Evolutionary conservation across 441 rosid genomes (phyloP), one percentile per base, ranked within the genome.

Genomic region (Raphanus hybrid): DNA sequence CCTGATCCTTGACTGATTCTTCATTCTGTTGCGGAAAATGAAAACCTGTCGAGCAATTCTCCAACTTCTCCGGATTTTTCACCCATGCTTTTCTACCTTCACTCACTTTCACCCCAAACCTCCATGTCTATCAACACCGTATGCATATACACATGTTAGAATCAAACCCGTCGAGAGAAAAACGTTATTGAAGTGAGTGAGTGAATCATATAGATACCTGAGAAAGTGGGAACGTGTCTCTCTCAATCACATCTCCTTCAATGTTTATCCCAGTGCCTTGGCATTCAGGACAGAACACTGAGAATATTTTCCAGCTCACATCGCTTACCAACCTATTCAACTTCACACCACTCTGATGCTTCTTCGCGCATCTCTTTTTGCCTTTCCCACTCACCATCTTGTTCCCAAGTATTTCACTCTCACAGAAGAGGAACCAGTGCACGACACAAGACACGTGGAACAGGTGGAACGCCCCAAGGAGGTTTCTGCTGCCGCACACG

Each of bases 51-150:
- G 98, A 92, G 83, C 99, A 89, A 69, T 93, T 95, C 80, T 86
- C 72, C 86, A 91, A 75, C 74, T 66, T 67, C 77, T 95, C 96
- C 8, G 99, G 98, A 73, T 80, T 82, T 82, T 87, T 90, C 89
- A 96, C 88, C 98, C 99, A 93, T 77, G 91, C 96, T 84, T 90
- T 88, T 68, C 84, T 85, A 18, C 90, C 97, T 79, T 88, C 94
- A 27, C 97, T 84, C 64, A 88, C 89, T 88, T 88, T 91, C 39
- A 93, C 87, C 75, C 87, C 64, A 18, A 80, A 80, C 86, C 63
- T 85, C 90, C 81, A 84, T 80, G 86, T 93, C 94, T 93, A 89
- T 85, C 97, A 68, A 29, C 26, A 34, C 67, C 54, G 0, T 1
- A 10, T 5, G 64, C 34, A 55, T 0, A 55, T 2, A 14, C 1